Percentiles rank a stretch among this genome's conserved stretches.
Evolutionary conservation across 1,284 basidiomycete species (phyloP).

Genomic region (Ceratobasidium sp.): DNA sequence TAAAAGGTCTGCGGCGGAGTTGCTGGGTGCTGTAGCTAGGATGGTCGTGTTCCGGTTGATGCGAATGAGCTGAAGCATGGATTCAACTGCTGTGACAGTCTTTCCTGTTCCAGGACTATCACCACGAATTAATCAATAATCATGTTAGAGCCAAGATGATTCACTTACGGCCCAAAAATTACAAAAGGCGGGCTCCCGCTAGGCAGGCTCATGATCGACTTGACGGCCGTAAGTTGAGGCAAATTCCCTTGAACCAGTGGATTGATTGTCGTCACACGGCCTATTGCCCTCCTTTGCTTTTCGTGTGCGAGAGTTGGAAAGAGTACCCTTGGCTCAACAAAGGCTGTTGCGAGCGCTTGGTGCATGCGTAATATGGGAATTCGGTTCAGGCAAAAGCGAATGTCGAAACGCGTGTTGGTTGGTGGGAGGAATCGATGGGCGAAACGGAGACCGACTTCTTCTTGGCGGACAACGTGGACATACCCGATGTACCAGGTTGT

Average conservation of each 20-base stretch:
- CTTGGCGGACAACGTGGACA: conserved; percentile 66
- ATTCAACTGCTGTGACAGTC: conserved; percentile 75
- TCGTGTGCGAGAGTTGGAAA: conserved; percentile 61
- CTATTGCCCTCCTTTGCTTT: conserved; percentile 35
- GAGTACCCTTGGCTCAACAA: conserved; percentile 62
- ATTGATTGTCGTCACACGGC: conserved; percentile 59
- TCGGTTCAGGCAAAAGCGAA: conserved; percentile 70
- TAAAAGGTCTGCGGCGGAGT: conserved; percentile 73
- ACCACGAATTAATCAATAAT: not conserved
- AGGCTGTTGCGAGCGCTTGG: conserved; percentile 64
- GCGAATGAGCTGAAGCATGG: conserved; percentile 69
- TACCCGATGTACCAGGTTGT: conserved; percentile 70
- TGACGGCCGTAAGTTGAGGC: conserved; percentile 68
- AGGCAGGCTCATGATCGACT: conserved; percentile 63
- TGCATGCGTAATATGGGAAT: conserved; percentile 68
- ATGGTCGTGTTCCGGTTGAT: conserved; percentile 63
- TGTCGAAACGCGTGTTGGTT: conserved; percentile 59
- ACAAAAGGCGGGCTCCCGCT: conserved; percentile 69
- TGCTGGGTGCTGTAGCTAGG: conserved; percentile 75
- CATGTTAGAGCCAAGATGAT: not conserved
- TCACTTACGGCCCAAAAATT: conserved; percentile 60
- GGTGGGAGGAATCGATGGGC: conserved; percentile 61
- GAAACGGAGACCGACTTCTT: conserved; percentile 69
- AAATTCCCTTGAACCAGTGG: conserved; percentile 63
- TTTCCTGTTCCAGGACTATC: conserved; percentile 75